Base-by-base conservation (phyloP, 495 filamentous ascomycete genomes). In the Penicillium coffeae region DNA sequence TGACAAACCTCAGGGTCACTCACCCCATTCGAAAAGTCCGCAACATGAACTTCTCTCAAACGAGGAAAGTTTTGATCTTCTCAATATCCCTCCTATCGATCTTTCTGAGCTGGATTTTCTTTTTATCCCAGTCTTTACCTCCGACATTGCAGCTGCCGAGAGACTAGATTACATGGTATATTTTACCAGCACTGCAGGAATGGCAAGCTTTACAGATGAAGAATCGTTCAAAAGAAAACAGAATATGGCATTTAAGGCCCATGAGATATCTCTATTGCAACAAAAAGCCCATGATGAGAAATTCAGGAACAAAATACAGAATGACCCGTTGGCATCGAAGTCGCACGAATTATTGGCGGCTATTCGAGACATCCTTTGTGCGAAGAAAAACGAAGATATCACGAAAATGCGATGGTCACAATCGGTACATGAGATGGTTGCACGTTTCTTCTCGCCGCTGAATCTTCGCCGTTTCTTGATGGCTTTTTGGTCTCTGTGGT, bases 161-260 rank as follows among this genome's bases (percentile, higher is more conserved):
- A 50, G 49, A 19, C 34, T 64, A 6, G 62, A 62, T 21, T 55
- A 58, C 30, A 41, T 64, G 6, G 55, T 55, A 13, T 55, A 62
- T 32, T 64, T 64, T 16, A 64, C 62, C 12, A 62, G 55, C 21
- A 42, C 44, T n/a, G 48, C 14, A 20, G 62, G 62, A 1, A 54
- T 64, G 55, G 46, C 45, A 0, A 58, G 55, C 2, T 64, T 64
- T 19, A 47, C 60, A 0, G 62, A 59, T 20, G 45, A 38, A 0
- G 49, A 56, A 18, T 53, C 58, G 1, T 52, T 64, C 7, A 38
- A 46, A 19, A 37, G 48, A 21, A 45, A 53, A 9, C 62, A 64
- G 32, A 51, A 52, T 18, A 40, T 58, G 8, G 34, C 38, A 13
- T 25, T 33, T 1, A 39, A 52, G 30, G 54, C 49, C 20, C 45